These are phyloP conservation scores for Dipodascopsis tothii DNA, from an alignment of 805 yeast genomes.

Conservation along the genomic window DNA sequence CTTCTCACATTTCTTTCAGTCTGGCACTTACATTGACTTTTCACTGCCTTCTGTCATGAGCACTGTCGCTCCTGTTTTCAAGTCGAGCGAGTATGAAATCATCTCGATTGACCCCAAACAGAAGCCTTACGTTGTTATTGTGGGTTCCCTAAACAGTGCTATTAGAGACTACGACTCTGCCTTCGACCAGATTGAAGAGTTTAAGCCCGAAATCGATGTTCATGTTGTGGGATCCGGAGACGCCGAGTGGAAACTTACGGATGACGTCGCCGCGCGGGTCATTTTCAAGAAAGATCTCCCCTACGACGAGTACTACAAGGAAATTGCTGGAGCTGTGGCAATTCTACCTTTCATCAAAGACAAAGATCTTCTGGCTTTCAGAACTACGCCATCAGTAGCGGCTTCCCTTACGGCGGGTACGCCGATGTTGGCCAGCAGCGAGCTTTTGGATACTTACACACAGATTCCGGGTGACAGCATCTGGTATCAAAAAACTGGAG, in stretches of 20 bases:
- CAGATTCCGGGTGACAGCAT: not conserved
- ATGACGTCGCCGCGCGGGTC: not conserved
- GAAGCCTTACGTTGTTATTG: not conserved
- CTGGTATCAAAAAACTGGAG: not conserved
- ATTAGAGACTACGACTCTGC: not conserved
- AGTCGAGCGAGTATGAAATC: not conserved
- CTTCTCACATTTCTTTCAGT: not conserved
- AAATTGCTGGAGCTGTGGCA: not conserved
- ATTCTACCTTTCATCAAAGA: not conserved
- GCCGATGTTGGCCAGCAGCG: not conserved
- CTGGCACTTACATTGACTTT: not conserved
- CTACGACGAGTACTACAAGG: not conserved
- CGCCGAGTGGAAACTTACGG: not conserved
- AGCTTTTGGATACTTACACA: not conserved
- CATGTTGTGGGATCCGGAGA: not conserved
- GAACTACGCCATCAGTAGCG: not conserved
- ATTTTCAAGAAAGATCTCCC: not conserved
- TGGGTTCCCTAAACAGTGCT: not conserved
- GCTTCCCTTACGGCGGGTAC: not conserved
- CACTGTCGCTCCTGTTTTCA: not conserved
- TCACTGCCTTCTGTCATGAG: not conserved
- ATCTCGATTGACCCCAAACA: not conserved
- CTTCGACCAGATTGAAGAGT: not conserved
- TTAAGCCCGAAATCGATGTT: not conserved
- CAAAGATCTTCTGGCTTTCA: not conserved